Evolutionary conservation across 805 yeast genomes (phyloP).

Genomic region (Sugiyamaella smithiae): DNA sequence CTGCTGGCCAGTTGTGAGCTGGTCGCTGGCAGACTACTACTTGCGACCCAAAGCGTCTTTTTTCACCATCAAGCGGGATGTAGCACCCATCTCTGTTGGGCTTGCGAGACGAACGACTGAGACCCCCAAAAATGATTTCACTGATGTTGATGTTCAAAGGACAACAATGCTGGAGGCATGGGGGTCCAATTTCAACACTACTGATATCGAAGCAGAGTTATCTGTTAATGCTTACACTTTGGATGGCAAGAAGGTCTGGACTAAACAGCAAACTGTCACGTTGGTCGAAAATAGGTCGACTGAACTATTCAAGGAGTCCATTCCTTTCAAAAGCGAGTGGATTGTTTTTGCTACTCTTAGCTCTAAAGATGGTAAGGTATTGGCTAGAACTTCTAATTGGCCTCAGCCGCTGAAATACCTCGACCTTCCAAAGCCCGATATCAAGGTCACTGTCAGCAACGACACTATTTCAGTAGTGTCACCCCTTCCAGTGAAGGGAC

Average conservation of each 20-base stretch:
- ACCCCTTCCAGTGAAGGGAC: conserved; percentile 11
- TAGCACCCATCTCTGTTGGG: conserved; percentile 35
- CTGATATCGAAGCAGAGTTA: not conserved
- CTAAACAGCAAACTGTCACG: not conserved
- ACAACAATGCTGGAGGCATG: conserved; percentile 3
- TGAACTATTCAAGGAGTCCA: not conserved
- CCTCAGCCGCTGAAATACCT: conserved; percentile 47
- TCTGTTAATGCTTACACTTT: conserved; percentile 1
- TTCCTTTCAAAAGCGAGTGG: not conserved
- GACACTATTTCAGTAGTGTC: conserved; percentile 6
- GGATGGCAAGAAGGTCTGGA: conserved; percentile 5
- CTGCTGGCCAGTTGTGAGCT: conserved; percentile 50
- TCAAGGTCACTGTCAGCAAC: not conserved
- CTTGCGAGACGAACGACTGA: conserved; percentile 27
- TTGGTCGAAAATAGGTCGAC: conserved; percentile 2
- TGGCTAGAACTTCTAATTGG: conserved; percentile 43
- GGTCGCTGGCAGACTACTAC: conserved; percentile 46
- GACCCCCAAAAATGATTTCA: conserved; percentile 3
- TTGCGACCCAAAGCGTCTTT: conserved; percentile 45
- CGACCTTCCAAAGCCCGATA: conserved; percentile 28
- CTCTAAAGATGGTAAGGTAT: conserved; percentile 17
- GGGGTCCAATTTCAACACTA: conserved; percentile 8
- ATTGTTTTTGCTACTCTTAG: conserved; percentile 15
- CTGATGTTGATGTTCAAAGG: conserved; percentile 5
- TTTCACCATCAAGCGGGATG: conserved; percentile 45